Base-by-base conservation (phyloP, 768 basidiomycete genomes). In the Rhodotorula paludigena region DNA sequence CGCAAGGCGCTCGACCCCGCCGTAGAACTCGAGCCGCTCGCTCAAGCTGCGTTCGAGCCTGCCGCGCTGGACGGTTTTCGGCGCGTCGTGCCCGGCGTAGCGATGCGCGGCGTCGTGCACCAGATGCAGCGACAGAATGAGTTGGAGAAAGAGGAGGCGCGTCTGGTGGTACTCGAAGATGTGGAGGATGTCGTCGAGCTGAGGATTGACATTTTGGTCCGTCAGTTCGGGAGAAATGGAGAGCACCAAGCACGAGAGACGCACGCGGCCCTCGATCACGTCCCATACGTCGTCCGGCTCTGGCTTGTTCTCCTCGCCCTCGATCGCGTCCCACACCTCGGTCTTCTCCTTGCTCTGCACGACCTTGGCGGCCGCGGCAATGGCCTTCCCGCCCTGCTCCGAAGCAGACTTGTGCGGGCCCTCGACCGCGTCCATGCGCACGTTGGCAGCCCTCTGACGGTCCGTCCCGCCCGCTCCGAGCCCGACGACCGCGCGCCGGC, bases 251-350 rank as follows among this genome's bases (percentile, higher is more conserved):
- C 36, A 33, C 47, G 21, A 58, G 62, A 52, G 16, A 61, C 71
- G 52, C 54, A 72, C 71, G n/a, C 63, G 16, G 1, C 41, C 35
- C 47, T 72, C 71, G 44, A 72, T 35, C 5, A 72, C 35, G 39
- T 72, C 71, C 71, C 71, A 72, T 28, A 72, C 71, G 25, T 72
- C 71, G 20, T 68, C 63, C 3, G 45, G 6, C 16, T 62, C 66
- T 9, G 66, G 65, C 28, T n/a, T 25, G 25, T n/a, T 33, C 21
- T n/a, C 25, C 11, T 2, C 41, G 3, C 21, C 41, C 8, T 18
- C 60, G 2, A 16, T 28, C n/a, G 39, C 36, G 8, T 55, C 54
- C 54, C 54, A 55, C 14, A 55, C 38, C n/a, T 55, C 49, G 28
- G 28, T 56, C 54, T 28, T 23, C 42, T 47, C 45, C 42, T 23